Base-by-base conservation (phyloP, 148 eudicot species). In the Silene conica region DNA sequence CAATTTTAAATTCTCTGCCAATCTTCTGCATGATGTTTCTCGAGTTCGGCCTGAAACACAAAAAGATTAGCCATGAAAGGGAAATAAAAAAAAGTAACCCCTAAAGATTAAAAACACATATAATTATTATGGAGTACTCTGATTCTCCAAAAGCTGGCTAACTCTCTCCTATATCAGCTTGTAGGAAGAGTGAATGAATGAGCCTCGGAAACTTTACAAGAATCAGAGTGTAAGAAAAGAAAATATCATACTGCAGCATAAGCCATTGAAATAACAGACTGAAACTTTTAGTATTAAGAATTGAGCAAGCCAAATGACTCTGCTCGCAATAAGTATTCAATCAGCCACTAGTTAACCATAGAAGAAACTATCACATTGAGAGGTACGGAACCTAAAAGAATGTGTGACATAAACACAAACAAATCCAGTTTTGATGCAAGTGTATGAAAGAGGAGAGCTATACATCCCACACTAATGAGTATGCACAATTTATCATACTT, bases 1-100 rank as follows among this genome's bases (percentile, higher is more conserved):
- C 67, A 73, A 92, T 92, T 59, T 85, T 81, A 73, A 87, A 89
- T 77, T 90, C 81, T 34, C 55, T 63, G 38, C 79, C 60, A 41
- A 89, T 83, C 64, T 84, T 85, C 76, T 90, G 91, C 46, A 87
- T 78, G 61, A 92, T 73, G 72, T 87, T 90, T 82, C 84, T 80
- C 34, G 90, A 83, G 50, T 86, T 83, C 50, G 92, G 84, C 88
- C 99, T 95, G 89, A 68, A 83, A 80, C 48, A 69, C 61, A 66
- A 76, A 73, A 74, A n/a, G 52, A 71, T 23, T 43, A 25, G 25
- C 38, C 34, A 68, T 34, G 34, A 63, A 20, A 70, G 62, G 52
- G 19, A 8, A 61, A 8, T 10, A n/a, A 59, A 2, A 22, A 50
- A 11, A 1, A 78, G 25, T 14, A 66, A 55, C 12, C 69, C 1